Evolutionary conservation across 345 rosid genomes (phyloP), one percentile per base, ranked within the genome.

Genomic region (Kernera saxatilis): DNA sequence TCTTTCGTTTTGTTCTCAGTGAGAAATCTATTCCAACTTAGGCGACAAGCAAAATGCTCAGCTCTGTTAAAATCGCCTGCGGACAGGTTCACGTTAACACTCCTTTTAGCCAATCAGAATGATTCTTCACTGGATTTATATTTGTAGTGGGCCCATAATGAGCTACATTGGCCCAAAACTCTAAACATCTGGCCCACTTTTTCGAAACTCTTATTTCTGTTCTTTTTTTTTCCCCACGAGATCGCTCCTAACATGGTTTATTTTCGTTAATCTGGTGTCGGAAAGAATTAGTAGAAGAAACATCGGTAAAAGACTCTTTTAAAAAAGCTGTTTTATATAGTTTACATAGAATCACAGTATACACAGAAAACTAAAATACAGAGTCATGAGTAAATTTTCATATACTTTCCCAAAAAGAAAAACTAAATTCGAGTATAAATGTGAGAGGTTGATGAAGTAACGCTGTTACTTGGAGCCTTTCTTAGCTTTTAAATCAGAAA

Each of bases 401-500:
- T 46, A 39, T 22, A 40, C 13, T 29, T 58, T 74, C 22, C 27
- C 46, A 22, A 4, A 15, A 69, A 3, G 12, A 17, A 21, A 46
- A 27, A 19, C 25, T 21, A 21, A 11, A 51, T 13, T 6, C 33
- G 41, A 71, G 59, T 53, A 7, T 53, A 13, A 5, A 5, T 6
- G 6, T 29, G 32, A 29, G 32, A 29, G 13, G 33, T 36, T 17
- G 19, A 1, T 30, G 54, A 8, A 56, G 41, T 3, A 32, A 13
- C 60, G 48, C 45, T 55, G 59, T 64, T 76, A 71, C 81, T 78
- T 82, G 22, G 77, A 78, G 29, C 57, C 64, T 43, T 56, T 61
- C 68, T 84, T 82, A 22, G 82, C 75, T 74, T 84, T 87, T 26
- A 62, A 9, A 37, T 81, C 85, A 39, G 81, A 17, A 52, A 82